phyloP scores from a whole-genome alignment of 495 filamentous ascomycete species.

The Penicillium desertorum region DNA sequence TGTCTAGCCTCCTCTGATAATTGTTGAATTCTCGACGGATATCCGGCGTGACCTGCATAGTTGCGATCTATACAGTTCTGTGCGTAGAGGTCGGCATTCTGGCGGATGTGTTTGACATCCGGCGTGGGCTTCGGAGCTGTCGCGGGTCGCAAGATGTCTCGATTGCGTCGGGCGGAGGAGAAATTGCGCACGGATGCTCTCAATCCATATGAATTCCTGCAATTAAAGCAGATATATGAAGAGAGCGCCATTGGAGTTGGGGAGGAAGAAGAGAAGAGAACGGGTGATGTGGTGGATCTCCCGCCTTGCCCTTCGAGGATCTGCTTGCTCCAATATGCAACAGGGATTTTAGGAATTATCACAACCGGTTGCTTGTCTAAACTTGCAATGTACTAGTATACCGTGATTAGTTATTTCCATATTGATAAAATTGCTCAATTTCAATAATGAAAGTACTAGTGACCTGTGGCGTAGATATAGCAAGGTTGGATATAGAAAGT shows the following conservation, averaged over 20 bases:
- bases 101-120: conserved; percentile 86
- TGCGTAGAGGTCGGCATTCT: conserved; percentile 72
- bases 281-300: conserved; percentile 13
- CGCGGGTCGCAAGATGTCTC: conserved; percentile 53
- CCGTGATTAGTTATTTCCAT: too few relatives aligned
- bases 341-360: too few relatives aligned
- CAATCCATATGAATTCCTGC: conserved; percentile 26
- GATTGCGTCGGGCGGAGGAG: conserved; percentile 27
- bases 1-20: conserved; percentile 66
- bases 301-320: conserved; percentile 11
- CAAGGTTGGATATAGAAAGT: too few relatives aligned
- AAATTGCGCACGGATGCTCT: conserved; percentile 29
- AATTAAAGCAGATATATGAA: conserved; percentile 42
- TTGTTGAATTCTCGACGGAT: conserved; percentile 66
- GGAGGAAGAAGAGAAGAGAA: conserved; percentile 11
- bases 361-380: too few relatives aligned
- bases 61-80: conserved; percentile 84
- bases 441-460: too few relatives aligned
- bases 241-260: conserved; percentile 28
- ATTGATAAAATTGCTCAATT: too few relatives aligned
- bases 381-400: too few relatives aligned
- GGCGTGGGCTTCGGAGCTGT: conserved; percentile 77
- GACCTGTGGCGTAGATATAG: too few relatives aligned
- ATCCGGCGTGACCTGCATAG: conserved; percentile 64
- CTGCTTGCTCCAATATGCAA: not conserved